A percentile compares a stretch with the other conserved stretches of the same genome.
These are phyloP conservation scores for Nigrospora oryzae DNA, from an alignment of 2,329 filamentous ascomycete genomes.

Conservation along the genomic window DNA sequence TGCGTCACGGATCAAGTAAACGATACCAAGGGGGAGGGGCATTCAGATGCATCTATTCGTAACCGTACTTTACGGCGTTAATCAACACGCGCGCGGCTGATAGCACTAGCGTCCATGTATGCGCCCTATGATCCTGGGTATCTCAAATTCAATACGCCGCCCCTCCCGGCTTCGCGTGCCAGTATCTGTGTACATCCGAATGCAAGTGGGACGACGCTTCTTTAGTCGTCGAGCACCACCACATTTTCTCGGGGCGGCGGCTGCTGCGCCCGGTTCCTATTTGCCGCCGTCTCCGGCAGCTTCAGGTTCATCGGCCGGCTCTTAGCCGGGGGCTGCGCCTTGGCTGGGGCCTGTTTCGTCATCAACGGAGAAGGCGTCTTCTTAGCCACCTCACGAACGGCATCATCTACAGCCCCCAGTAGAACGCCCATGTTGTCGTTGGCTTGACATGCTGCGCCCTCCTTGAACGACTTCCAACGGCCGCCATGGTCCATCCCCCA, in stretches of 20 bases:
- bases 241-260: background rate
- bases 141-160: conserved; percentile 1
- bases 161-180: background rate
- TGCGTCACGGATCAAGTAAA: no score
- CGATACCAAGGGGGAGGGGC: no score
- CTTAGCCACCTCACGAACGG: conserved; percentile 17
- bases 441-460: conserved; percentile 32
- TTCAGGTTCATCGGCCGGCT: conserved; percentile 1
- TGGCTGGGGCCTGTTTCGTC: conserved; percentile 13
- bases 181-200: background rate
- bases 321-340: conserved; percentile 3
- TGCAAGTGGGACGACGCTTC: no score
- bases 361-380: conserved; percentile 12
- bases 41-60: no score
- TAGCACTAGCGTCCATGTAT: no score
- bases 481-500: conserved; percentile 14
- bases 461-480: conserved; percentile 18
- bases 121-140: background rate
- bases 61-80: no score
- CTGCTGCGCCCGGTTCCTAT: background rate
- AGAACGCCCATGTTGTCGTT: conserved; percentile 34
- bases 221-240: background rate
- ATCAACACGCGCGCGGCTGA: no score
- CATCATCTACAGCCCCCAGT: conserved; percentile 38
- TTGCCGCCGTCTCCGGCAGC: conserved; percentile 1